These are phyloP conservation scores for Pleurotus sapidus DNA, from an alignment of 768 basidiomycete species.

Conservation along the genomic window DNA sequence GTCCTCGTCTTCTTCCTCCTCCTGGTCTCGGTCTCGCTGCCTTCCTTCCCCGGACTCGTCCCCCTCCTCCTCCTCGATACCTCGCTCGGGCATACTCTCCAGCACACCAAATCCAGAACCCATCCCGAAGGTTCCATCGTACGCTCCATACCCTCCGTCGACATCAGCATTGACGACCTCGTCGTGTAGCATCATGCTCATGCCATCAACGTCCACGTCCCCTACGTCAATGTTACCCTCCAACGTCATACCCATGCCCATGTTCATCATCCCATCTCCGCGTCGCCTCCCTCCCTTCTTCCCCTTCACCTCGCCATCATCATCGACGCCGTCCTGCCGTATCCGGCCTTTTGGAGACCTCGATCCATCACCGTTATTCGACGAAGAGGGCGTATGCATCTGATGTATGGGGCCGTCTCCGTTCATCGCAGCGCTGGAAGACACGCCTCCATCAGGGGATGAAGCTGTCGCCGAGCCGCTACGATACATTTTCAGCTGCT, in stretches of 20 bases:
- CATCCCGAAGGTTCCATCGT: neutral
- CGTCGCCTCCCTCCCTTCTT: no score
- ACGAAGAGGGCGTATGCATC: neutral
- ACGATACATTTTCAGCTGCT: constrained; percentile 53
- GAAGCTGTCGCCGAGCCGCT: constrained; percentile 21
- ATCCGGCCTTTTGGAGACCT: neutral
- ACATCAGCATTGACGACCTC: constrained; percentile 1
- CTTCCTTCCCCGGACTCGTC: neutral
- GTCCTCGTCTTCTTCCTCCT: constrained; percentile 15
- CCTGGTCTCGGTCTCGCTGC: neutral
- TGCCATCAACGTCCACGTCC: neutral
- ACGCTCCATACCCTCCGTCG: neutral
- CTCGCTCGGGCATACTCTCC: constrained; percentile 11
- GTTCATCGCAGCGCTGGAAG: constrained; percentile 13
- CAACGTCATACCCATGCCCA: constrained; percentile 7
- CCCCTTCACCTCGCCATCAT: neutral
- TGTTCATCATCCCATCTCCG: neutral
- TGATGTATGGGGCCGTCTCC: constrained; percentile 13
- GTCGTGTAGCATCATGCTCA: constrained; percentile 13
- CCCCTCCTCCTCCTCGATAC: constrained; percentile 14
- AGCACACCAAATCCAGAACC: neutral
- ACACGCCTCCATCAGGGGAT: neutral
- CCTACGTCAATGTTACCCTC: neutral
- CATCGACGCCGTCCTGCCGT: neutral
- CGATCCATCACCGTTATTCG: neutral